Evolutionary conservation across 768 basidiomycete species (phyloP).

Genomic region (Trametes cinnabarina): DNA sequence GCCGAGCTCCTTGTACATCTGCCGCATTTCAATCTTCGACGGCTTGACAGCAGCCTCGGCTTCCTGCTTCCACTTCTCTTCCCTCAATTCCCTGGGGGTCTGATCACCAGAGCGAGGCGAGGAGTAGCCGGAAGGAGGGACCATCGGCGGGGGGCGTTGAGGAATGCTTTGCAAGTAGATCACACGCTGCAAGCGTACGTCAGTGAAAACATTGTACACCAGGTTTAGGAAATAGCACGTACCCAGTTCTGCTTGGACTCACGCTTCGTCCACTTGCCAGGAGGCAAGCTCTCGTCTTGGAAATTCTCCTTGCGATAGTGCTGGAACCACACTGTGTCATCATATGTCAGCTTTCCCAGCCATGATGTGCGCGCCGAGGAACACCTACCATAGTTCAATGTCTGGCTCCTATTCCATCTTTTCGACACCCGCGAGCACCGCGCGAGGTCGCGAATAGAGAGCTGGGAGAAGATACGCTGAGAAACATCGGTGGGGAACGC

Average conservation of each 20-base stretch:
- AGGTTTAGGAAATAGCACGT: not conserved
- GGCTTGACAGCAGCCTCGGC: constrained; percentile 53
- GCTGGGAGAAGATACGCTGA: constrained; percentile 68
- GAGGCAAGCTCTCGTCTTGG: constrained; percentile 71
- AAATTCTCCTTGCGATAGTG: constrained; percentile 87
- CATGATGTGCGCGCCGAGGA: not conserved
- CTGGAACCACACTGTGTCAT: constrained; percentile 84
- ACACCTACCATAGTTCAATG: constrained; percentile 79
- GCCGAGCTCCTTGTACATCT: constrained; percentile 87
- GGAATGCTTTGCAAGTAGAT: constrained; percentile 41
- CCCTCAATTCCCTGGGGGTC: constrained; percentile 74
- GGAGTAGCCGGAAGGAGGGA: constrained; percentile 38
- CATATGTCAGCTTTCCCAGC: not conserved
- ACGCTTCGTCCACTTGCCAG: constrained; percentile 87
- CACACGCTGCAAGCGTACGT: constrained; percentile 43
- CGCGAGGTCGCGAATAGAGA: constrained; percentile 66
- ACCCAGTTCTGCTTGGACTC: constrained; percentile 96
- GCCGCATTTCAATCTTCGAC: constrained; percentile 82
- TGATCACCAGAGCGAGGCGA: constrained; percentile 57
- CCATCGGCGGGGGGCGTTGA: constrained; percentile 41
- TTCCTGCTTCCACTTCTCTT: constrained; percentile 69
- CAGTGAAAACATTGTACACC: too few species aligned
- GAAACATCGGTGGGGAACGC: constrained; percentile 78
- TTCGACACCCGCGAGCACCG: constrained; percentile 77
- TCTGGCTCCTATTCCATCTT: constrained; percentile 88